Conservation (phyloP, 495 filamentous ascomycete genomes). For the Penicillium atrosanguineum region DNA sequence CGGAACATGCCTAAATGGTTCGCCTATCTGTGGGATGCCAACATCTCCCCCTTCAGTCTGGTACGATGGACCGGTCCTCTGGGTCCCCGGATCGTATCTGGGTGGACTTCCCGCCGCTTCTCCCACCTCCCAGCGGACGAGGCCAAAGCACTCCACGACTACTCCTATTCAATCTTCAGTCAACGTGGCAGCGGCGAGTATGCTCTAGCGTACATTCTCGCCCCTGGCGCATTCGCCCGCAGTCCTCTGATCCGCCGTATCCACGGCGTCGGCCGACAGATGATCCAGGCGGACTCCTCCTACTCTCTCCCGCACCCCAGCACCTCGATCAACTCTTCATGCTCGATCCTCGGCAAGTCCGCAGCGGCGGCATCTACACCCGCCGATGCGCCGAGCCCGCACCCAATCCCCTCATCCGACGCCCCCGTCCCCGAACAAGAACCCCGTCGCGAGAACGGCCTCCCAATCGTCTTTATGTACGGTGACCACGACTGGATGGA, state of each 20-base stretch:
- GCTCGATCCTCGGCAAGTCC: slow-evolving; percentile 16
- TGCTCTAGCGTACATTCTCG: slow-evolving; percentile 86
- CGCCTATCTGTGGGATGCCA: slow-evolving; percentile 92
- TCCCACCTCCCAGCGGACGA: slow-evolving; percentile 81
- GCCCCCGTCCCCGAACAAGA: slow-evolving; percentile 3
- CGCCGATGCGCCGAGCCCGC: neutral
- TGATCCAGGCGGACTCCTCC: slow-evolving; percentile 32
- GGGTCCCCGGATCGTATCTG: slow-evolving; percentile 86
- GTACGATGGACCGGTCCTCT: slow-evolving; percentile 89
- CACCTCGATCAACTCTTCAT: slow-evolving; percentile 6
- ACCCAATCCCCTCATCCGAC: slow-evolving; percentile 3
- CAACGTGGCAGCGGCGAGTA: slow-evolving; percentile 94
- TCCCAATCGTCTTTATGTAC: slow-evolving; percentile 90
- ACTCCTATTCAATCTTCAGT: slow-evolving; percentile 92
- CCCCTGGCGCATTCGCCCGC: slow-evolving; percentile 89
- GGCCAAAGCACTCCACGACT: slow-evolving; percentile 80
- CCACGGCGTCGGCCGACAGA: slow-evolving; percentile 75
- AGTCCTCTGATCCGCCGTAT: slow-evolving; percentile 84
- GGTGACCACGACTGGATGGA: slow-evolving; percentile 99
- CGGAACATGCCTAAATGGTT: slow-evolving; percentile 79
- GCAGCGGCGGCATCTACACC: slow-evolving; percentile 8
- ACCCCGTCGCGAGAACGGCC: slow-evolving; percentile 62
- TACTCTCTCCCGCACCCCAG: slow-evolving; percentile 9
- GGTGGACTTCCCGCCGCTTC: slow-evolving; percentile 92
- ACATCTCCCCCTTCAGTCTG: slow-evolving; percentile 90